phyloP scores from a whole-genome alignment of 2,329 filamentous ascomycete genomes.

The Trichoderma breve region DNA sequence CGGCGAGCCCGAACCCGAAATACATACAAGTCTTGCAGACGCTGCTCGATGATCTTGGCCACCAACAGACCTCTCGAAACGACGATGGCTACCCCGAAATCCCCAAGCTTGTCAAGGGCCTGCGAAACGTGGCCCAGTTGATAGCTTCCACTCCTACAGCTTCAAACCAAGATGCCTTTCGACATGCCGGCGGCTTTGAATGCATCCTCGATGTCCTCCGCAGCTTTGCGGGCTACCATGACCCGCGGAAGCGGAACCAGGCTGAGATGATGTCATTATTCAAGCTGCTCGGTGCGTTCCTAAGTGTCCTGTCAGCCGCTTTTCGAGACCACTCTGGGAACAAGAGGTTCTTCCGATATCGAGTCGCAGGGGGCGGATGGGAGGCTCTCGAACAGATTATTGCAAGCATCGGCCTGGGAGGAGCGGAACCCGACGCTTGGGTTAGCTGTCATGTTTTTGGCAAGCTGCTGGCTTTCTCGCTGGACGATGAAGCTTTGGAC shows the following conservation, averaged over 20 bases:
- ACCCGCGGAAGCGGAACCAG: conserved; percentile 59
- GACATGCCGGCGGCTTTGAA: conserved; percentile 76
- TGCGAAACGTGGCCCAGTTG: conserved; percentile 66
- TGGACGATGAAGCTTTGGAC: conserved; percentile 74
- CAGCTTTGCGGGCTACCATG: conserved; percentile 72
- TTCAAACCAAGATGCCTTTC: conserved; percentile 73
- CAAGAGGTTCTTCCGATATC: conserved; percentile 77
- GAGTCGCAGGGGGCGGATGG: conserved; percentile 77
- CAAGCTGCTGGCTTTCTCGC: conserved; percentile 73
- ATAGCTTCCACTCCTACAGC: conserved; percentile 49
- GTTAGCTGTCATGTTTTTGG: conserved; percentile 74
- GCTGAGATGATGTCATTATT: conserved; percentile 66
- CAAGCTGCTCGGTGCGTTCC: conserved; percentile 66
- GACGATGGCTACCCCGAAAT: conserved; percentile 49
- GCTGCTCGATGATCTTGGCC: conserved; percentile 50
- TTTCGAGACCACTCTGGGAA: conserved; percentile 82
- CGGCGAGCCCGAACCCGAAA: conserved; percentile 51
- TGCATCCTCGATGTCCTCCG: conserved; percentile 67
- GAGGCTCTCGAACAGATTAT: conserved; percentile 70
- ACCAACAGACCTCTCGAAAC: conserved; percentile 33
- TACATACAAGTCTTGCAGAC: conserved; percentile 57
- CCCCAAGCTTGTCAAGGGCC: conserved; percentile 49
- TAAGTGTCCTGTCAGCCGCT: conserved; percentile 71
- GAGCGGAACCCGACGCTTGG: conserved; percentile 66
- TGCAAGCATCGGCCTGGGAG: conserved; percentile 63